These are phyloP conservation scores for Ramaria sp. DNA, from an alignment of 768 basidiomycete genomes.

Conservation along the genomic window DNA sequence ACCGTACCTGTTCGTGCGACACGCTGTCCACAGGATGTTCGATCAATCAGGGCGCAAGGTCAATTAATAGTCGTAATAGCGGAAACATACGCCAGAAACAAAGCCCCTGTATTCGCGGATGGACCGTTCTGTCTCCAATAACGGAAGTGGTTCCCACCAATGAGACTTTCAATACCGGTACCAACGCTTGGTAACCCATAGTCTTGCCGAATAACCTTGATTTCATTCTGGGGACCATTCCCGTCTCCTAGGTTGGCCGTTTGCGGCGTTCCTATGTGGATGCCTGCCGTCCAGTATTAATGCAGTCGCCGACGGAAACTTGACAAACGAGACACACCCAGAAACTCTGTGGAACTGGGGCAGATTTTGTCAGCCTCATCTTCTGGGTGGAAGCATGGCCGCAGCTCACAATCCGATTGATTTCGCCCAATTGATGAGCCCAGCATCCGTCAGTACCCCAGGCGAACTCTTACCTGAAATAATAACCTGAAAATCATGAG, in stretches of 20 bases:
- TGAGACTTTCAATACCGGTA: constrained; percentile 19
- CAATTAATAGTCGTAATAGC: background rate
- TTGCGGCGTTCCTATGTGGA: constrained; percentile 12
- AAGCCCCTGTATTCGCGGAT: constrained; percentile 20
- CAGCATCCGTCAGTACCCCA: constrained; percentile 9
- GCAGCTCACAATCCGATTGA: constrained; percentile 3
- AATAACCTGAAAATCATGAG: constrained; percentile 8
- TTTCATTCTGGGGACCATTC: constrained; percentile 8
- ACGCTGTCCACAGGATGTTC: background rate
- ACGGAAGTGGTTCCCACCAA: constrained; percentile 3
- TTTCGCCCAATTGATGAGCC: constrained; percentile 10
- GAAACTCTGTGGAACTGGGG: constrained; percentile 3
- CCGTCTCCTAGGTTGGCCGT: constrained; percentile 13
- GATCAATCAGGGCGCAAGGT: background rate
- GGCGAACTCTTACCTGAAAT: constrained; percentile 10
- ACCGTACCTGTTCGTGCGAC: constrained; percentile 6
- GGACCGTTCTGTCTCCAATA: constrained; percentile 22
- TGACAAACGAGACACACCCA: background rate
- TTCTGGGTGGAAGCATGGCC: background rate
- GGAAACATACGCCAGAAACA: constrained; percentile 25
- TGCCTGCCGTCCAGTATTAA: constrained; percentile 1
- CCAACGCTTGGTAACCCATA: background rate
- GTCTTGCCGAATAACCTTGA: constrained; percentile 5
- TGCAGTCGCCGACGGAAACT: background rate
- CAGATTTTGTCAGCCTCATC: background rate